Base-by-base conservation (phyloP, 352 stramenopile genomes). In the Phytopythium kandeliae region DNA sequence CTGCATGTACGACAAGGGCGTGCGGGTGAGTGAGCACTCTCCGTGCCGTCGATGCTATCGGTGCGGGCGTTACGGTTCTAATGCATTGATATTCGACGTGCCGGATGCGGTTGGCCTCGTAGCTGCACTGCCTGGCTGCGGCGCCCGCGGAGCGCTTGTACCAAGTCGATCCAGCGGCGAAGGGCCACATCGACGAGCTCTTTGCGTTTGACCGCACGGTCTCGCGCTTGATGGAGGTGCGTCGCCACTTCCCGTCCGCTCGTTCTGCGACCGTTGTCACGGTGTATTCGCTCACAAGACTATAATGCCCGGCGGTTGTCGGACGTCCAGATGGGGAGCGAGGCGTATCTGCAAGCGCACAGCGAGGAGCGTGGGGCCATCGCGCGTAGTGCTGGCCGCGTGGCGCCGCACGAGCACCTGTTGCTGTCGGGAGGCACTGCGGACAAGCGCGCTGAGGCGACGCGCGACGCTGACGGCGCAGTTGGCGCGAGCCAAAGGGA, bases 1-100 rank as follows among this genome's bases (percentile, higher is more conserved):
- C 73, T 97, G 97, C 69, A 85, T 99, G 71, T 99, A 99, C 65
- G 96, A 99, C 63, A 83, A 76, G 36, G 69, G 72, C 51, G 78
- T 90, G 4, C 63, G 67, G 57, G 77, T 92, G 63, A 26, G 79
- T 74, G n/a, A n/a, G n/a, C n/a, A n/a, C n/a, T n/a, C 28, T 40
- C 13, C 43, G 9, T 44, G 12, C 40, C 13, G 36, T 10, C 15
- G 36, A 24, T 17, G 22, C 17, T 13, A 3, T 7, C 13, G 12
- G 4, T 26, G 19, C 9, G 41, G 21, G 9, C n/a, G 21, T 43
- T 16, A 42, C 21, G 37, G 13, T 26, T 60, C 17, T 55, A 22
- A 31, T 24, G 9, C 34, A 22, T 41, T 1, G 28, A 28, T 0
- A 40, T 40, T 15, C 24, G 11, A 21, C 26, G 25, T 11, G 9